Base-by-base conservation (phyloP, 2,329 filamentous ascomycete genomes). In the Stagonosporopsis tanaceti region DNA sequence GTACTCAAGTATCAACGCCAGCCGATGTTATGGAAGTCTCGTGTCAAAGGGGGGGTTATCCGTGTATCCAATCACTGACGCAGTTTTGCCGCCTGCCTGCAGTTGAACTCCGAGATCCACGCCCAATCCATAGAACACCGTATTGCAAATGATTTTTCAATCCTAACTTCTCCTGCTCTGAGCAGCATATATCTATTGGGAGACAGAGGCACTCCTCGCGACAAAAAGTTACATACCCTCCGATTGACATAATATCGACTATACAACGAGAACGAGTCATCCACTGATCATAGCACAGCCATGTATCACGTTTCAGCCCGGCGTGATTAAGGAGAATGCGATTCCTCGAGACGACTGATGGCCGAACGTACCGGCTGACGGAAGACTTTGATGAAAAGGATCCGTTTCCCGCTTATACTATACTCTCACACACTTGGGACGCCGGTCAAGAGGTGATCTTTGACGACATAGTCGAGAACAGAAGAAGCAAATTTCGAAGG, bases 401-500 rank as follows among this genome's bases (percentile, higher is more conserved):
- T 1, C 30, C 48, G 2, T 24, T 53, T 1, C 62, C 61, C 5
- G 20, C 47, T 0, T 67, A 67, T 14, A 58, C 64, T 5, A 66
- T 66, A 11, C 58, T 67, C 1, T 64, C 63, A 1, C 63, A 67
- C 17, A 67, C 59, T 2, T 67, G 63, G 57, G 47, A 50, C 0
- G 11, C 14, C 2, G 55, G 59, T 24, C 38, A 55, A n/a, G 50
- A 67, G n/a, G 60, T 62, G 1, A 60, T 38, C 4, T 66, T 56
- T 27, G 41, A 58, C 0, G 54, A 63, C 6, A n/a, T 65, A 4
- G 8, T 28, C 3, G 11, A 48, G 30, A 47, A 55, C 11, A 39
- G 30, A 11, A 37, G 15, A 53, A 51, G 22, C 15, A 35, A 9
- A 4, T 53, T 25, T 20, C 27, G 39, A 4, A 48, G 20, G 22